Base-by-base conservation (phyloP, 805 yeast species). In the Spathaspora gorwiae region DNA sequence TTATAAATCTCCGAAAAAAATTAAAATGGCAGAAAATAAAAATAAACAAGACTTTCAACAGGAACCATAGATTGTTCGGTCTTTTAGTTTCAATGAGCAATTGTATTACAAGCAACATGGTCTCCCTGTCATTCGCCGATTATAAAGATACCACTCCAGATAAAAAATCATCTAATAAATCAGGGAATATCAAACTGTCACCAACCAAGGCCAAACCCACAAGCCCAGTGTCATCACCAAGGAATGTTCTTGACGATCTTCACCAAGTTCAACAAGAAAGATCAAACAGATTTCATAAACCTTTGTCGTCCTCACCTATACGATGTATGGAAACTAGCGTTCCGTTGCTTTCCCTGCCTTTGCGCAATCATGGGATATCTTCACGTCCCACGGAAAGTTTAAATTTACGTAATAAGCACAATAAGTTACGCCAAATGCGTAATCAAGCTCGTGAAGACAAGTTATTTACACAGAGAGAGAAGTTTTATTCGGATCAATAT, bases 371-470 rank as follows among this genome's bases (percentile, higher is more conserved):
- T 9, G 12, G 12, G 32, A 11, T 6, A 29, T 9, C 32, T 29
- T 15, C 39, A 37, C 19, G 37, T 26, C 35, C 42, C 24, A 11
- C 15, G 26, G 12, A 36, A n/a, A 26, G 12, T 15, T 9, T 54
- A 40, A 60, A 53, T 39, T 36, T 35, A 8, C 47, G 57, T 33
- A 59, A 58, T 44, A 62, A 55, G 35, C 60, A 57, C 27, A 54
- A 52, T 26, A 58, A 53, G 44, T 40, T 62, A 37, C 52, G 49
- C 32, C 56, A 59, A 30, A 56, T 54, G 4, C 51, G 72, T 38
- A 55, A 56, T 37, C 54, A 58, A n/a, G 54, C 57, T 38, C 49
- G 57, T n/a, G 48, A 54, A 14, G 62, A 61, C 26, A 49, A 46
- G 43, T 32, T 58, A 26, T 35, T 36, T 6, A 15, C 41, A 13